Conservation (phyloP, 192 early-diverging fungal genomes). For the Linnemannia elongata region DNA sequence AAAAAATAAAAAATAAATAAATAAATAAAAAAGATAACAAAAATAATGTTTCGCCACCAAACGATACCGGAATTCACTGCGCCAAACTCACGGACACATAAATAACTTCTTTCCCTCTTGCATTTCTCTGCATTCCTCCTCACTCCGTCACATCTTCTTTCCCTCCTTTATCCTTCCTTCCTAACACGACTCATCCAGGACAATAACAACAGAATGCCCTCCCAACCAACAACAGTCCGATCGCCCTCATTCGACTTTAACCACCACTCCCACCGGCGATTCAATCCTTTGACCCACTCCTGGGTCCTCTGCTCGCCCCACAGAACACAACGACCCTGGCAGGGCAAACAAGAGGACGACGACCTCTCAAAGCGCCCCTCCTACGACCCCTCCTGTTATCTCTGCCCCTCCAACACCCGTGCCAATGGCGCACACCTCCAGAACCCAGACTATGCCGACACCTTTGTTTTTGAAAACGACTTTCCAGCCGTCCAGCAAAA, state of each 20-base stretch:
- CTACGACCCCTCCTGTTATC: slow-evolving; percentile 87
- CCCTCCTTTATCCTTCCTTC: not conserved
- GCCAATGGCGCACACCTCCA: slow-evolving; percentile 65
- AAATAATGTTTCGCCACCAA: not conserved
- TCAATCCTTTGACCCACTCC: slow-evolving; percentile 90
- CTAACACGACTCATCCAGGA: not conserved
- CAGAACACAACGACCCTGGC: slow-evolving; percentile 95
- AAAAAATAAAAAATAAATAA: not conserved
- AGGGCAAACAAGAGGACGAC: slow-evolving; percentile 75
- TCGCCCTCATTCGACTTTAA: slow-evolving; percentile 62
- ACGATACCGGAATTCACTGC: not conserved
- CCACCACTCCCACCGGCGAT: slow-evolving; percentile 83
- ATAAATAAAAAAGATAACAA: not conserved
- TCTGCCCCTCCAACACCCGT: slow-evolving; percentile 91
- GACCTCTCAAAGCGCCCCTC: slow-evolving; percentile 59
- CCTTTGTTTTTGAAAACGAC: slow-evolving; percentile 93
- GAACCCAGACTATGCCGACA: slow-evolving; percentile 86
- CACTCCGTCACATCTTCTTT: not conserved
- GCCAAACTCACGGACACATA: not conserved
- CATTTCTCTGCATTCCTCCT: slow-evolving; percentile 5
- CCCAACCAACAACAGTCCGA: too few species aligned
- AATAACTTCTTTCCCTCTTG: not conserved
- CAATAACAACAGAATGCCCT: not conserved
- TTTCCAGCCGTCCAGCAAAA: slow-evolving; percentile 85
- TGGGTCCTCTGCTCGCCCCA: slow-evolving; percentile 99